Base-by-base conservation (phyloP, 306 rosid species). In the Sechiopsis laciniata region DNA sequence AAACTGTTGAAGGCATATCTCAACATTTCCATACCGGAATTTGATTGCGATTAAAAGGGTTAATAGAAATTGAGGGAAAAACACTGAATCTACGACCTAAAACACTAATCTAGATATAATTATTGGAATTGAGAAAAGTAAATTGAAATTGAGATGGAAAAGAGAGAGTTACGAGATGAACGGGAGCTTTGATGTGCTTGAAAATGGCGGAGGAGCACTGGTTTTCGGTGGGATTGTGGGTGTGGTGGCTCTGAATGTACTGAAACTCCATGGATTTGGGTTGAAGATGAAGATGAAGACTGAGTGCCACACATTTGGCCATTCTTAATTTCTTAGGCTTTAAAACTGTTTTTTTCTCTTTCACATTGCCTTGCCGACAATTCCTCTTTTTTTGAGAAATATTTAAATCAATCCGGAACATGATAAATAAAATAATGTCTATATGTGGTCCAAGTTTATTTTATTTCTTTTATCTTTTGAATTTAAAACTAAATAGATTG, bases 191-290 rank as follows among this genome's bases (percentile, higher is more conserved):
- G 80, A 95, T 83, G 82, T 89, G 96, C 82, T 84, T 91, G 45
- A 91, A 91, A 45, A 95, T 79, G 9, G 95, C 89, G n/a, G 99
- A 88, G 42, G 97, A 82, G 82, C 99, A 91, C 90, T 95, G 99
- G 24, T 81, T 85, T 19, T 85, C 90, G 71, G 82, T 83, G 29
- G 87, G 84, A 11, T 87, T 88, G 64, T 95, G 99, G 72, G 19
- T 84, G 87, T 95, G 99, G 79, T 95, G 95, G 78, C 88, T 89
- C 52, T 86, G 82, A 80, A 95, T 88, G 88, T 83, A 85, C 82
- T 91, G 93, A n/a, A 84, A 63, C 78, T 89, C 97, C 85, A 85
- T 74, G 73, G 83, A 60, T 75, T 8, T 74, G 73, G 81, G 55
- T 75, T 4, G 61, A n/a, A 20, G 54, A 2, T 12, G 29, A 40